Evolutionary conservation across 345 rosid species (phyloP), one percentile per base, ranked within the genome.

Genomic region (Cardamine resedifolia): DNA sequence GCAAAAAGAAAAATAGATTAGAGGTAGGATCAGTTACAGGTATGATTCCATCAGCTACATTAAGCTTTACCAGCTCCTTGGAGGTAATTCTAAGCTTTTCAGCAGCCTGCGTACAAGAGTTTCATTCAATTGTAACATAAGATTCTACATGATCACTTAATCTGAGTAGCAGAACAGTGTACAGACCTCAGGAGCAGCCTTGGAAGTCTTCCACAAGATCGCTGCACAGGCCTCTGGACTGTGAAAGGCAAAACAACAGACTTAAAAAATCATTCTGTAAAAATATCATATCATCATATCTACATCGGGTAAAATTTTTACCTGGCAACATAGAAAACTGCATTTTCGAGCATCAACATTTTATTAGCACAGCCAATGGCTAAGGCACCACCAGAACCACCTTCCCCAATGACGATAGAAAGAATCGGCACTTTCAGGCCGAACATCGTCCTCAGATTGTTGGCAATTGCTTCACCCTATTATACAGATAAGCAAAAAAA

Each of bases 191-290:
- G 98, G 97, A 52, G 98, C 72, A 81, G 96, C 96, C 82, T 88
- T 91, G 60, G 96, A 88, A 72, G 68, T 86, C 85, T 91, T 89
- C 96, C 96, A 94, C 81, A 94, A 79, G 71, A 94, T 94, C 43
- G 98, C 95, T 38, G 97, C 98, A 81, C 97, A 89, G 16, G 98
- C 97, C 86, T 94, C 98, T 10, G 98, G 98, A 79, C 98, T 94
- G 77, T 51, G 72, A 55, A 81, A 75, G 50, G 70, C 15, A 53
- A 51, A 75, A 61, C 28, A 16, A 21, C 49, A 30, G 62, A 60
- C 0, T 1, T 64, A n/a, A 49, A 5, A 65, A 77, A 68, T 31
- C 49, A 64, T 5, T 20, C 28, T 11, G 21, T 55, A 44, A 0
- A 28, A 27, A 15, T 28, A 64, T 55, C 33, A 38, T 64, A 56